These are phyloP conservation scores for Beauveria sp. DNA, from an alignment of 2,329 filamentous ascomycete genomes.

Conservation along the genomic window DNA sequence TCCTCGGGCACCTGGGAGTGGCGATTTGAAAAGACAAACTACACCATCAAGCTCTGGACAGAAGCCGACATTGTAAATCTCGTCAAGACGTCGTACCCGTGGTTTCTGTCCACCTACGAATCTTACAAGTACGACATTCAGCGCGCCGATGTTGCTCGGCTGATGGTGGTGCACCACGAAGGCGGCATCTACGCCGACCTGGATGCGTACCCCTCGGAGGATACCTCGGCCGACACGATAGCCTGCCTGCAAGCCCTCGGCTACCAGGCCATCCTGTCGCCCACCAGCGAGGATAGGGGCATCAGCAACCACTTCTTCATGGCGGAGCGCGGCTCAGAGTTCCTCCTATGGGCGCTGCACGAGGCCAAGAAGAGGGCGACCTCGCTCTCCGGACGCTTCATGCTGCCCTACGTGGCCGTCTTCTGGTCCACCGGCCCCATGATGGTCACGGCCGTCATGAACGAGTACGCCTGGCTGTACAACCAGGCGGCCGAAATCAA, in stretches of 20 bases:
- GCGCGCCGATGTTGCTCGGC: conserved; percentile 18
- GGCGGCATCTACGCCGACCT: conserved; percentile 20
- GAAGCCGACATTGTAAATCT: conserved; percentile 16
- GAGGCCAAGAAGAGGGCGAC: conserved; percentile 18
- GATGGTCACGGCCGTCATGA: conserved; percentile 18
- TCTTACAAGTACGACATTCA: conserved; percentile 18
- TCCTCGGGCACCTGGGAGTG: conserved; percentile 15
- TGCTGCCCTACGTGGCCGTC: conserved; percentile 18
- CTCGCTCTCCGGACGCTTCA: conserved; percentile 10
- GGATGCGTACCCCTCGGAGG: conserved; percentile 15
- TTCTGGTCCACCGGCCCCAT: conserved; percentile 21
- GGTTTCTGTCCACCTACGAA: conserved; percentile 18
- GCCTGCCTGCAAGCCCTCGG: conserved; percentile 15
- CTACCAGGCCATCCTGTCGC: conserved; percentile 14
- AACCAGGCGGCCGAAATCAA: background rate
- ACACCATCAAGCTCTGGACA: conserved; percentile 19
- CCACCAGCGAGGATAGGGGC: conserved; percentile 11
- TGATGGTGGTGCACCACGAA: conserved; percentile 17
- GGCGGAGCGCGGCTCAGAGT: conserved; percentile 14
- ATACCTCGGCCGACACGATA: conserved; percentile 7
- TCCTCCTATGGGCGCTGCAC: conserved; percentile 16
- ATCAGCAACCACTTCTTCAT: conserved; percentile 22
- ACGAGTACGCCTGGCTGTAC: conserved; percentile 15
- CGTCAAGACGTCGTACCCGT: conserved; percentile 15
- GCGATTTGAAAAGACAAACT: conserved; percentile 13